These are phyloP conservation scores for Globisporangium barbulae DNA, from an alignment of 352 stramenopile species.

Conservation along the genomic window DNA sequence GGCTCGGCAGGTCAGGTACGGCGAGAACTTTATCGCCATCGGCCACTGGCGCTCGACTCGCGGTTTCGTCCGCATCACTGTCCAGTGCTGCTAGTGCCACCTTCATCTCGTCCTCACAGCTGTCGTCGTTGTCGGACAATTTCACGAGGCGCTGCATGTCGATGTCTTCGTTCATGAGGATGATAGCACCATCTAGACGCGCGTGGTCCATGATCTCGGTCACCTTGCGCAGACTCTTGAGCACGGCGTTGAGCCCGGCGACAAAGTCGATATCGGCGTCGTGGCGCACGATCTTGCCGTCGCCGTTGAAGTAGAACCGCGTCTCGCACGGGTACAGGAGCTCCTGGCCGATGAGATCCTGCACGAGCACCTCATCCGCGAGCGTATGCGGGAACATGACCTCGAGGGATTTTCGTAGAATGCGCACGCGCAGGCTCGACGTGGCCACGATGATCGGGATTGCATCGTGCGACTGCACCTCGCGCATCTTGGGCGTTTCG, in stretches of 20 bases:
- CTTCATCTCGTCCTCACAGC: background rate
- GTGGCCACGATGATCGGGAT: conserved; percentile 17
- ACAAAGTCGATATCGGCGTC: conserved; percentile 48
- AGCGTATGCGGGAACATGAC: conserved; percentile 44
- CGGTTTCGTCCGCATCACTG: background rate
- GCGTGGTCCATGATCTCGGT: conserved; percentile 19
- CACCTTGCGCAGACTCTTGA: conserved; percentile 20
- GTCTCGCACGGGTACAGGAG: conserved; percentile 36
- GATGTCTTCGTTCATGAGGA: conserved; percentile 12
- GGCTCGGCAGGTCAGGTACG: background rate
- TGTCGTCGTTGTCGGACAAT: background rate
- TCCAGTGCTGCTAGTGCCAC: background rate
- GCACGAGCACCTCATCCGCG: conserved; percentile 32
- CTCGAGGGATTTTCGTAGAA: conserved; percentile 39
- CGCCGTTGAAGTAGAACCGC: conserved; percentile 43
- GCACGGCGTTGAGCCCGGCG: conserved; percentile 26
- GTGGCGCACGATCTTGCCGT: conserved; percentile 34
- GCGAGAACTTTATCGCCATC: background rate
- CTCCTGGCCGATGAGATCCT: conserved; percentile 30
- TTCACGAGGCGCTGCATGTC: conserved; percentile 5
- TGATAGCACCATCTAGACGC: conserved; percentile 15
- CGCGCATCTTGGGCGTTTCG: conserved; percentile 14
- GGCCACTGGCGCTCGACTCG: background rate
- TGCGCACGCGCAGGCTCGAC: conserved; percentile 19
- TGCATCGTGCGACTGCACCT: conserved; percentile 12